Evolutionary conservation across 192 early-diverging fungal genomes (phyloP).

Genomic region (Ambispora gerdemannii): DNA sequence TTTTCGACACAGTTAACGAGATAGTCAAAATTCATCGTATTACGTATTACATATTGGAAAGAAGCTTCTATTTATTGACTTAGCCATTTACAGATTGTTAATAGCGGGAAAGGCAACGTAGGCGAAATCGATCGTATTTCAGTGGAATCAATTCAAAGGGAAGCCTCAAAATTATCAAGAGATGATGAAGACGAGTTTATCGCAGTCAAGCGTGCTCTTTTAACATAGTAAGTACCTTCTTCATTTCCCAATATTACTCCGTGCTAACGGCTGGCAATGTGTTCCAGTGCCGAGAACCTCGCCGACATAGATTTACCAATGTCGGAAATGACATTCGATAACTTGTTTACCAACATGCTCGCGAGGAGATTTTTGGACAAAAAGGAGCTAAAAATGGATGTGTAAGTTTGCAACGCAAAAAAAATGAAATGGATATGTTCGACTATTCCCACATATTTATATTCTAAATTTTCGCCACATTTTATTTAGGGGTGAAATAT

Average conservation of each 20-base stretch:
- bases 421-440: constrained; percentile 17
- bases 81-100: constrained; percentile 29
- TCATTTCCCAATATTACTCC: too few relatives aligned
- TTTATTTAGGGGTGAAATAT: constrained; percentile 34
- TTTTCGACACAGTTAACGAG: constrained; percentile 28
- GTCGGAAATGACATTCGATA: constrained; percentile 20
- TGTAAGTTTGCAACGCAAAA: constrained; percentile 26
- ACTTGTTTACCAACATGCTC: constrained; percentile 27
- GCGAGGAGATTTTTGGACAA: constrained; percentile 21
- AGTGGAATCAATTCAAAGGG: constrained; percentile 24
- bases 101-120: constrained; percentile 13
- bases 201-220: constrained; percentile 16
- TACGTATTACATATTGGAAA: too few relatives aligned
- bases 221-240: constrained; percentile 31
- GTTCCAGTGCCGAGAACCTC: constrained; percentile 28
- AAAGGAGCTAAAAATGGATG: constrained; percentile 27
- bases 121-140: constrained; percentile 16
- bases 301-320: constrained; percentile 22
- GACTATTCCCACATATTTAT: too few relatives aligned
- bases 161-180: constrained; percentile 4
- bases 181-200: constrained; percentile 17
- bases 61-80: too few relatives aligned
- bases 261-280: too few relatives aligned
- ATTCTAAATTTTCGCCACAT: too few relatives aligned
- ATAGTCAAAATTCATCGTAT: constrained; percentile 22